Conservation (phyloP, 23 red algal genomes). For the Gracilariopsis chorda region DNA sequence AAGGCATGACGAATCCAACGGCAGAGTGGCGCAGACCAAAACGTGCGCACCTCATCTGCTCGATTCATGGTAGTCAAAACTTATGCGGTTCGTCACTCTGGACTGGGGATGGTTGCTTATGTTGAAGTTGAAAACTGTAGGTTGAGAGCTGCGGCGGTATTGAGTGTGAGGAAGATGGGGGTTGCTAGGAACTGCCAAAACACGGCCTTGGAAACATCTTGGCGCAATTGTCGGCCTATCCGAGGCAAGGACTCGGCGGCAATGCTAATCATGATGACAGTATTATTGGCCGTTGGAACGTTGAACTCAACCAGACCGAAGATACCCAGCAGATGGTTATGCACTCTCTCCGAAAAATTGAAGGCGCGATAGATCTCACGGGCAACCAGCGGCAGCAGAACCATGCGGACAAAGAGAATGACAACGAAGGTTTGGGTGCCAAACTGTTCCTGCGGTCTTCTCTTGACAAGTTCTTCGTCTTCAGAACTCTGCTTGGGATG, state of each 20-base stretch:
- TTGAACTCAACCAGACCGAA: constrained; percentile 40
- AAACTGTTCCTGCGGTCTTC: constrained; percentile 3
- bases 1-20: no score
- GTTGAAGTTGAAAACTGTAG: not conserved
- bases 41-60: no score
- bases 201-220: constrained; percentile 1
- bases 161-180: constrained; percentile 39
- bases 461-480: not conserved
- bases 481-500: not conserved
- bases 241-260: constrained; percentile 14
- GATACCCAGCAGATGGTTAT: constrained; percentile 12
- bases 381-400: constrained; percentile 15
- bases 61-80: no score
- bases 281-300: constrained; percentile 49
- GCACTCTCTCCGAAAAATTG: not conserved
- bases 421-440: not conserved
- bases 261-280: constrained; percentile 41
- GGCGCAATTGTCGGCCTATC: constrained; percentile 16
- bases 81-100: no score
- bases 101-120: no score
- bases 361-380: not conserved
- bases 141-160: constrained; percentile 24
- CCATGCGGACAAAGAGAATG: constrained; percentile 11
- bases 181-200: constrained; percentile 36
- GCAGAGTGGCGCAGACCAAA: no score